Percentiles rank a stretch among this genome's conserved stretches.
Evolutionary conservation across 768 basidiomycete species (phyloP).

Genomic region (Naganishia vaughanmartiniae): DNA sequence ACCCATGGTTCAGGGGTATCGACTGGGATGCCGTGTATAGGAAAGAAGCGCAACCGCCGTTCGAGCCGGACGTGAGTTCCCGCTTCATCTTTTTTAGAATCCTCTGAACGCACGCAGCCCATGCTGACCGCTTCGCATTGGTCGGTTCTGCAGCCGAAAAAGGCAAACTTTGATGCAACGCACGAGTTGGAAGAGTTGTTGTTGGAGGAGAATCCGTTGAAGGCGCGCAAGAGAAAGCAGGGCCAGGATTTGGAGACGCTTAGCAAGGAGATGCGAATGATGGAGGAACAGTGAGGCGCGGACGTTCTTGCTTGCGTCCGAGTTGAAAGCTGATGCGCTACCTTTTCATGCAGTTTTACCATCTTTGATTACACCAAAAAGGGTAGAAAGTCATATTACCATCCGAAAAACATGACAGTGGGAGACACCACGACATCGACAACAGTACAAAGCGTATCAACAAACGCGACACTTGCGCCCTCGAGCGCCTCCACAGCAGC

Average conservation of each 20-base stretch:
- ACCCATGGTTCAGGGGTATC: conserved; percentile 79
- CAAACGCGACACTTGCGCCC: conserved; percentile 4
- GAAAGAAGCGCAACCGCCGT: conserved; percentile 69
- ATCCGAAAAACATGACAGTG: conserved; percentile 55
- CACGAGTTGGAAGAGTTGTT: conserved; percentile 95
- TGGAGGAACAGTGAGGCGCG: conserved; percentile 84
- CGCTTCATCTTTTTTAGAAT: too few species aligned
- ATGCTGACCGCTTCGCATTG: background rate
- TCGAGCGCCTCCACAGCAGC: background rate
- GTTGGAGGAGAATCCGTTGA: conserved; percentile 93
- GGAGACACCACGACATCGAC: background rate
- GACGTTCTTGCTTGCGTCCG: background rate
- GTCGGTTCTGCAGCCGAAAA: conserved; percentile 71
- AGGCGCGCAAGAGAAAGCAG: conserved; percentile 86
- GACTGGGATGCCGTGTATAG: conserved; percentile 76
- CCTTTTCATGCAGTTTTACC: conserved; percentile 64
- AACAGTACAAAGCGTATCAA: conserved; percentile 6
- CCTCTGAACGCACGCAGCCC: background rate
- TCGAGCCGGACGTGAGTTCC: conserved; percentile 81
- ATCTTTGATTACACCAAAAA: conserved; percentile 90
- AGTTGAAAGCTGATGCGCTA: conserved; percentile 9
- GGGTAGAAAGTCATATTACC: conserved; percentile 86
- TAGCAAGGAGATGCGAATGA: conserved; percentile 87
- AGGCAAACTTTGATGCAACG: conserved; percentile 97
- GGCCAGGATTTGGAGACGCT: conserved; percentile 82